Percentiles rank a stretch among this genome's conserved stretches.
phyloP scores from a whole-genome alignment of 2,329 filamentous ascomycete genomes.

The Fusarium duplospermum region DNA sequence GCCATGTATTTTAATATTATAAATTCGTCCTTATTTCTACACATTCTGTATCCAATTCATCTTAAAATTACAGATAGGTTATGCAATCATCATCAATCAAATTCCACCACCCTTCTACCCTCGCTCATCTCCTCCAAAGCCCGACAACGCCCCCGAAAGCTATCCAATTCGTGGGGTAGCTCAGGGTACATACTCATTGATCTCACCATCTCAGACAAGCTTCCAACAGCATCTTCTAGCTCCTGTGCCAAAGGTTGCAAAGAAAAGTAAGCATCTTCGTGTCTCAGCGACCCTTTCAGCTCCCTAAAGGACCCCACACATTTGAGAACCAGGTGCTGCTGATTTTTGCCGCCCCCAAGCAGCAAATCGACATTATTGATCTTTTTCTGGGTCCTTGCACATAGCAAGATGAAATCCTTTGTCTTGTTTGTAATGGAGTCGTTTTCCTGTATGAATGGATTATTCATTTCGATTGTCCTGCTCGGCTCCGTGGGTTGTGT shows the following conservation, averaged over 20 bases:
- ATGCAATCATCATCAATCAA: not conserved
- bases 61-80: not conserved
- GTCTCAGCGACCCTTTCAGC: not conserved
- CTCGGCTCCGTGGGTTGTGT: not conserved
- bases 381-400: not conserved
- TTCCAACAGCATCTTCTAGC: not conserved
- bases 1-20: not conserved
- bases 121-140: not conserved
- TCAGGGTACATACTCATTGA: not conserved
- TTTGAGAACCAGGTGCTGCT: not conserved
- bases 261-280: not conserved
- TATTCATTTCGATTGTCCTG: not conserved
- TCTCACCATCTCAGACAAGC: not conserved
- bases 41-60: not conserved
- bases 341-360: not conserved
- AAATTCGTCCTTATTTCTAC: not conserved
- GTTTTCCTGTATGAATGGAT: not conserved
- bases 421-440: not conserved
- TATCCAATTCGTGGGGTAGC: not conserved
- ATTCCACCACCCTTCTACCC: not conserved
- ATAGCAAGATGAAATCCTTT: not conserved
- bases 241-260: not conserved
- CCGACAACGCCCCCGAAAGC: not conserved
- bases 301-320: not conserved
- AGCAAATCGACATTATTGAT: not conserved